Evolutionary conservation across 116 monocot species (phyloP), one percentile per base, ranked within the genome.

Genomic region (Iris pallida): DNA sequence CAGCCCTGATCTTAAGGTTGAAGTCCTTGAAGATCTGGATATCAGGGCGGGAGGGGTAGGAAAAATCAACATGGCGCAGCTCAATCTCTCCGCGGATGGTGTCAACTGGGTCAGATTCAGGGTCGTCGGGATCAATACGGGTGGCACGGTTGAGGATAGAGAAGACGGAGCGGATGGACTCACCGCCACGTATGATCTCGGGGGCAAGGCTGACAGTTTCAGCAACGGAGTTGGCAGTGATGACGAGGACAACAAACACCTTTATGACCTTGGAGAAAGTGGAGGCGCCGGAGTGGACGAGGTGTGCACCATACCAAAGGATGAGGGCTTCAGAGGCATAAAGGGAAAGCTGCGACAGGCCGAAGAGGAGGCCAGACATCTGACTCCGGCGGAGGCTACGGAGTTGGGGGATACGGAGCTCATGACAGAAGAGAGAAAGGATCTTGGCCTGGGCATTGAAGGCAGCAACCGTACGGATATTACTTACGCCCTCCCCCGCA

Each of bases 401-500:
- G 15, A 20, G 69, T 56, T 79, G 90, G 44, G 97, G 92, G 9
- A 85, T 49, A 9, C 78, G 83, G 18, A 98, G 93, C 68, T 98
- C 93, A 13, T 74, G 65, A n/a, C 78, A 10, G 58, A 90, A 90
- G 20, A 86, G 79, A 0, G 76, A 76, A 15, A 91, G 70, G 61
- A 91, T 78, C 69, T 88, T 91, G 72, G 77, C 88, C 70, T 95
- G 88, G 4, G 91, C 91, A 60, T 91, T 91, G 76, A 95, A 91
- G 54, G 95, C 95, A 2, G 91, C 91, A 9, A 95, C 95, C 0
- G 95, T 95, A 4, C 95, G 81, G 69, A 98, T 93, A 68, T 98
- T 98, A 75, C 98, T 92, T 41, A 98, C 93, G 13, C 89, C 93
- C 71, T 98, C 98, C n/a, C 98, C 90, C 0, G 98, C 98, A n/a